Percentiles rank a stretch among this genome's conserved stretches.
These are phyloP conservation scores for Haberlea rhodopensis DNA, from an alignment of 257 asterid genomes.

Conservation along the genomic window DNA sequence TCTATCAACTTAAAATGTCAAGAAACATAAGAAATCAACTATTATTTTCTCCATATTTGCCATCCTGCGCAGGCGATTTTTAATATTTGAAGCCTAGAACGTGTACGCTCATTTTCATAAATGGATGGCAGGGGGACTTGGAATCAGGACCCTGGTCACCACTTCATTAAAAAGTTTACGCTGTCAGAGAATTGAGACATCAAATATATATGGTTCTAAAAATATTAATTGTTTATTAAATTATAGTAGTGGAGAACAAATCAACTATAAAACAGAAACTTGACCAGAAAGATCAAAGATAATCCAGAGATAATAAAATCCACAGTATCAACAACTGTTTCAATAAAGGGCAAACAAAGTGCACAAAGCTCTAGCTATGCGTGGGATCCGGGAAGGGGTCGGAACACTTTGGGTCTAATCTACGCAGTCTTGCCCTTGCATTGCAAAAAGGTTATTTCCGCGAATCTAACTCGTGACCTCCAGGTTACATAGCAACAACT, in stretches of 20 bases:
- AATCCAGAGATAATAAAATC: conserved; percentile 4
- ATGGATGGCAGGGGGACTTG: background rate
- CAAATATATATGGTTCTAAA: background rate
- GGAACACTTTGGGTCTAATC: no score
- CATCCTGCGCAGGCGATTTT: background rate
- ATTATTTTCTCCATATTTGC: background rate
- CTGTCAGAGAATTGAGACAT: background rate
- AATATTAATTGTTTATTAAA: background rate
- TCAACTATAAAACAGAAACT: background rate
- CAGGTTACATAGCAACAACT: no score
- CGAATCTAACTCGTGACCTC: no score
- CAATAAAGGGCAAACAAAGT: no score
- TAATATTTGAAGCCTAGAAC: background rate
- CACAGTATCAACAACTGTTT: background rate
- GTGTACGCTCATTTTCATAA: background rate
- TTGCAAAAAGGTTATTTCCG: no score
- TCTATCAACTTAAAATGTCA: background rate
- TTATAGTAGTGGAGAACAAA: background rate
- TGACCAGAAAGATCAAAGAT: background rate
- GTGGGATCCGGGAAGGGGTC: no score
- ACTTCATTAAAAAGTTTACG: background rate
- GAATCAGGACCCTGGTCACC: background rate
- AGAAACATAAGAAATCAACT: background rate
- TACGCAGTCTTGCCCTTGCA: no score
- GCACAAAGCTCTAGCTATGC: no score